Conservation (phyloP, 164 flowering plant genomes). For the Dillenia suffruticosa region DNA sequence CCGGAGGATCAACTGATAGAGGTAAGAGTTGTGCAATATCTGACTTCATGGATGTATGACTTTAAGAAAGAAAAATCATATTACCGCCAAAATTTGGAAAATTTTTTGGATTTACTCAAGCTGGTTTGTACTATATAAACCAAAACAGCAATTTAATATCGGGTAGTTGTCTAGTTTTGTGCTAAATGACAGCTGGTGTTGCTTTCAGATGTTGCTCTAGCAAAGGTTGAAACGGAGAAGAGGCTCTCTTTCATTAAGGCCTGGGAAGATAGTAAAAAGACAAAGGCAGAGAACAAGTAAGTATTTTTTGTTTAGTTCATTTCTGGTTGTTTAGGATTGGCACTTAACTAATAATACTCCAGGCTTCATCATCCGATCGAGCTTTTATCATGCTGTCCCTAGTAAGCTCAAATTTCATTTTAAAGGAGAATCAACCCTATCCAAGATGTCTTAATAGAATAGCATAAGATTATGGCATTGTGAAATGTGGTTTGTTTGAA, state of each 20-base stretch:
- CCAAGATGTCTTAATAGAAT: not conserved
- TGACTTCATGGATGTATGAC: not conserved
- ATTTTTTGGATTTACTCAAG: no score
- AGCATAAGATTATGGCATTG: not conserved
- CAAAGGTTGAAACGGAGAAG: slow-evolving; percentile 68
- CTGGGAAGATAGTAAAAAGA: slow-evolving; percentile 91
- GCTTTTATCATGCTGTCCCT: not conserved
- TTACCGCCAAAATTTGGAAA: not conserved
- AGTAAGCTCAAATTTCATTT: not conserved
- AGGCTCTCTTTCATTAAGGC: slow-evolving; percentile 73
- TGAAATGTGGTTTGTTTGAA: no score
- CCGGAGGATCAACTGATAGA: slow-evolving; percentile 61
- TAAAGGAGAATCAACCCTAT: not conserved
- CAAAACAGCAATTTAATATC: not conserved
- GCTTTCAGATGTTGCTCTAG: slow-evolving; percentile 63
- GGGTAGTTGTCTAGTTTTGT: not conserved
- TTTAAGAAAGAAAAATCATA: not conserved
- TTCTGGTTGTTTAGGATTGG: no score
- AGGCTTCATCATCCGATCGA: not conserved
- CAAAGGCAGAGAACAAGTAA: slow-evolving; percentile 86
- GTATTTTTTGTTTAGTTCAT: slow-evolving; percentile 4
- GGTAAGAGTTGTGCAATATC: slow-evolving; percentile 29
- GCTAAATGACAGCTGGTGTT: not conserved
- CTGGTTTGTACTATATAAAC: no score
- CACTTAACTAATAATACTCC: no score